phyloP scores from a whole-genome alignment of 345 rosid species.

The Euphorbia tirucalli region DNA sequence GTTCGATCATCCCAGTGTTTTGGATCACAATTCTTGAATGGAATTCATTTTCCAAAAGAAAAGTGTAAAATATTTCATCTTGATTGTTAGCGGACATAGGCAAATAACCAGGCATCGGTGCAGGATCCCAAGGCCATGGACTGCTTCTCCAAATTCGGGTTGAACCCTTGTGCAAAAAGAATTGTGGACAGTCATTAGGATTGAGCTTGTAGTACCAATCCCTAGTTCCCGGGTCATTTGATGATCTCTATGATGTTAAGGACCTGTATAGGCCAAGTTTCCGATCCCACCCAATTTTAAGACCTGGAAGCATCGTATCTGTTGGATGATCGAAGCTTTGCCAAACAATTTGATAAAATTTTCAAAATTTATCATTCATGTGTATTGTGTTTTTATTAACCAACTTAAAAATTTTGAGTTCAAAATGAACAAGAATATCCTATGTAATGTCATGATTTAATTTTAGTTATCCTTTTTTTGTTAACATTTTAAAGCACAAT shows the following conservation, averaged over 20 bases:
- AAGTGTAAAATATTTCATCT: background rate
- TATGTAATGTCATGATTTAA: no score
- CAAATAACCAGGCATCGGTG: slow-evolving; percentile 6
- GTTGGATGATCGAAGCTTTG: no score
- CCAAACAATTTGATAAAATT: no score
- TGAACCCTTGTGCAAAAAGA: background rate
- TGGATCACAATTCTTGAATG: background rate
- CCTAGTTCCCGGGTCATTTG: slow-evolving; percentile 12
- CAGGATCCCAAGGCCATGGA: slow-evolving; percentile 16
- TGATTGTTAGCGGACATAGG: slow-evolving; percentile 4
- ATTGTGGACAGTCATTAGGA: background rate
- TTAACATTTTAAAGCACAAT: no score
- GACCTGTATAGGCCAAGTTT: no score
- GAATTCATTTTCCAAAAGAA: background rate
- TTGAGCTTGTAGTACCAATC: slow-evolving; percentile 8
- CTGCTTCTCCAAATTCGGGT: background rate
- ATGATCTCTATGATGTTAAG: slow-evolving; percentile 3
- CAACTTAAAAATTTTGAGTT: no score
- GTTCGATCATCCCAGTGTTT: background rate
- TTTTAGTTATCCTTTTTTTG: no score
- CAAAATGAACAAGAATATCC: no score
- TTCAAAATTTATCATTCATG: no score
- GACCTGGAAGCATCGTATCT: no score
- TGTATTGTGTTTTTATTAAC: no score
- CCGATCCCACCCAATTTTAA: no score